Percentiles rank a stretch among this genome's conserved stretches.
Evolutionary conservation across 257 asterid species (phyloP).

Genomic region (Voacanga thouarsii): DNA sequence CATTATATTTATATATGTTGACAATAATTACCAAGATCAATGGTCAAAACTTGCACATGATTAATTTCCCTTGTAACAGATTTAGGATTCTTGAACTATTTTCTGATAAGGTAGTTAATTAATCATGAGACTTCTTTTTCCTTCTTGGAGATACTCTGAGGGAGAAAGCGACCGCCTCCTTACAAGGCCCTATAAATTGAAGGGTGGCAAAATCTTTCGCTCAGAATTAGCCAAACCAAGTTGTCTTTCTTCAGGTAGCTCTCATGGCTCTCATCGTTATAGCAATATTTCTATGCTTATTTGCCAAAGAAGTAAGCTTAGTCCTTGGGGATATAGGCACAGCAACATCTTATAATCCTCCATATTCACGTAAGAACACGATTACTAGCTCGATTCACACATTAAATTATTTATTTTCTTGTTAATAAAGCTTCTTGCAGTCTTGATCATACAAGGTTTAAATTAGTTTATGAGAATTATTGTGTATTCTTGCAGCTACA

Average conservation of each 20-base stretch:
- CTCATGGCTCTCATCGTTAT: conserved; percentile 27
- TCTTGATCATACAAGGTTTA: neutral
- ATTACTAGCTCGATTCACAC: neutral
- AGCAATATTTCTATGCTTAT: conserved; percentile 27
- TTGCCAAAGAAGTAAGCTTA: conserved; percentile 24
- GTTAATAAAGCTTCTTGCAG: neutral
- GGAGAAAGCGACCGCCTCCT: neutral
- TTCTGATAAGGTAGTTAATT: neutral
- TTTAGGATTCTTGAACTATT: neutral
- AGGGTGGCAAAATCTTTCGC: neutral
- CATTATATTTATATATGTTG: neutral
- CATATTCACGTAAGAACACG: conserved; percentile 53
- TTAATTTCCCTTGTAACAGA: neutral
- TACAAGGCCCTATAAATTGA: conserved; percentile 4
- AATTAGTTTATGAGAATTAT: neutral
- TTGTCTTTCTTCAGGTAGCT: no score
- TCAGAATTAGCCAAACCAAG: neutral
- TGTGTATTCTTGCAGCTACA: conserved; percentile 43
- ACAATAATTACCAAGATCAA: neutral
- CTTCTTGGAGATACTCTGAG: neutral
- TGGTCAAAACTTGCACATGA: neutral
- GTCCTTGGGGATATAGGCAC: conserved; percentile 60
- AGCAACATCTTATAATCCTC: conserved; percentile 65
- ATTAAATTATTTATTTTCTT: no score
- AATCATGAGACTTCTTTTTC: neutral